A percentile compares a stretch with the other conserved stretches of the same genome.
Evolutionary conservation across 129 eudicot genomes (phyloP).

Genomic region (Flaveria brownii): DNA sequence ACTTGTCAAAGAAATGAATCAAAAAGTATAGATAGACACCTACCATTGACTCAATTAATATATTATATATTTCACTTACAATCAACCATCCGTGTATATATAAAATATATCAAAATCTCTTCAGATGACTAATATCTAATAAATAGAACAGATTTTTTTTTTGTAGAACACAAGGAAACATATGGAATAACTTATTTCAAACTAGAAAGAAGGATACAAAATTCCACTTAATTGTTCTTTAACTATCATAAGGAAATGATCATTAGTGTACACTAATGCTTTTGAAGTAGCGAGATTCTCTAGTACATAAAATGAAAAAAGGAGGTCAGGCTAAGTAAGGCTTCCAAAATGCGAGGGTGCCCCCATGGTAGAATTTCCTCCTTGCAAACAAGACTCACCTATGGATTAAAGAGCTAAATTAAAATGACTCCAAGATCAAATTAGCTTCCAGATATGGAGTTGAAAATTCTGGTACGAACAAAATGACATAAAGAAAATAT

Average conservation of each 20-base stretch:
- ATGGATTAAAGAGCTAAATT: constrained; percentile 49
- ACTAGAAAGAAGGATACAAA: constrained; percentile 24
- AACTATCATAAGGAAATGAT: constrained; percentile 20
- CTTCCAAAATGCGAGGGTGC: constrained; percentile 41
- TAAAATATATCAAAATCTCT: neutral
- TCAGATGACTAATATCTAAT: neutral
- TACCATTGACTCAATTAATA: neutral
- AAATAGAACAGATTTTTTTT: neutral
- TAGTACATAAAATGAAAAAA: constrained; percentile 1
- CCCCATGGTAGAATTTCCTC: constrained; percentile 44
- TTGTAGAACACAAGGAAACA: constrained; percentile 10
- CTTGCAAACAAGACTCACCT: constrained; percentile 57
- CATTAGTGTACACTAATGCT: constrained; percentile 23
- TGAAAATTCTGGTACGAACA: neutral
- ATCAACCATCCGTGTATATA: constrained; percentile 9
- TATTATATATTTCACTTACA: constrained; percentile 1
- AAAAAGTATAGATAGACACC: constrained; percentile 7
- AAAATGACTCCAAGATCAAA: constrained; percentile 31
- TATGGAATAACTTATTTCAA: constrained; percentile 19
- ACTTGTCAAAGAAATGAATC: constrained; percentile 18
- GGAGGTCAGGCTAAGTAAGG: constrained; percentile 24
- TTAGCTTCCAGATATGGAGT: constrained; percentile 7
- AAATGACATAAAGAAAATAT: constrained; percentile 10
- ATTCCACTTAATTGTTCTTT: constrained; percentile 17
- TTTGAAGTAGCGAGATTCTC: constrained; percentile 26